Conservation (phyloP, 1,284 basidiomycete species). For the Ustilago trichophora region DNA sequence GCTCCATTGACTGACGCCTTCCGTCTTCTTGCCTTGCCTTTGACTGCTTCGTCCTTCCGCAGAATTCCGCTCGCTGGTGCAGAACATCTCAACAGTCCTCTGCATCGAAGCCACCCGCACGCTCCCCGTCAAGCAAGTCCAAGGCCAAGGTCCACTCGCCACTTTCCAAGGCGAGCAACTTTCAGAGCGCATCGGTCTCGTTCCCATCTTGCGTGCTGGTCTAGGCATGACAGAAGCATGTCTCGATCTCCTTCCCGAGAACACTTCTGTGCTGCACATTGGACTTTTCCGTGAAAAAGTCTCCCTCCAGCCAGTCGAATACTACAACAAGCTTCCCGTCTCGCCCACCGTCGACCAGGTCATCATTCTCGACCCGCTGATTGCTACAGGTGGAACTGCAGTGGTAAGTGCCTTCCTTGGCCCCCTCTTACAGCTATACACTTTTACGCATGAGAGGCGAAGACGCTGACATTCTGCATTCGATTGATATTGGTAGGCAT, state of each 20-base stretch:
- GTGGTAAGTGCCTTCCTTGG: slow-evolving; percentile 69
- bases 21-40: too few species aligned
- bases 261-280: slow-evolving; percentile 85
- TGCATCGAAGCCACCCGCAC: slow-evolving; percentile 51
- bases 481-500: too few species aligned
- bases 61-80: slow-evolving; percentile 52
- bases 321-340: slow-evolving; percentile 72
- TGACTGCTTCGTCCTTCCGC: too few species aligned
- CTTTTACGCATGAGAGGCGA: too few species aligned
- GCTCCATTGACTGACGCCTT: too few species aligned
- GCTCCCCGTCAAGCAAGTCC: slow-evolving; percentile 39
- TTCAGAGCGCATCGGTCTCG: slow-evolving; percentile 77
- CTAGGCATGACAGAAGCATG: slow-evolving; percentile 90
- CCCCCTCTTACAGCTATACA: too few species aligned
- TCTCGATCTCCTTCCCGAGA: slow-evolving; percentile 79
- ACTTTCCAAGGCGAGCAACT: slow-evolving; percentile 53
- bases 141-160: slow-evolving; percentile 54
- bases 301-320: slow-evolving; percentile 86
- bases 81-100: slow-evolving; percentile 49
- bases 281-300: slow-evolving; percentile 90
- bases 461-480: too few species aligned
- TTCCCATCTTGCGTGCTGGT: slow-evolving; percentile 90
- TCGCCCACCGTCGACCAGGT: slow-evolving; percentile 81
- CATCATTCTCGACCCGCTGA: slow-evolving; percentile 84
- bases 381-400: slow-evolving; percentile 94